Base-by-base conservation (phyloP, 1,284 basidiomycete species). In the Rugiboletus extremiorientalis region DNA sequence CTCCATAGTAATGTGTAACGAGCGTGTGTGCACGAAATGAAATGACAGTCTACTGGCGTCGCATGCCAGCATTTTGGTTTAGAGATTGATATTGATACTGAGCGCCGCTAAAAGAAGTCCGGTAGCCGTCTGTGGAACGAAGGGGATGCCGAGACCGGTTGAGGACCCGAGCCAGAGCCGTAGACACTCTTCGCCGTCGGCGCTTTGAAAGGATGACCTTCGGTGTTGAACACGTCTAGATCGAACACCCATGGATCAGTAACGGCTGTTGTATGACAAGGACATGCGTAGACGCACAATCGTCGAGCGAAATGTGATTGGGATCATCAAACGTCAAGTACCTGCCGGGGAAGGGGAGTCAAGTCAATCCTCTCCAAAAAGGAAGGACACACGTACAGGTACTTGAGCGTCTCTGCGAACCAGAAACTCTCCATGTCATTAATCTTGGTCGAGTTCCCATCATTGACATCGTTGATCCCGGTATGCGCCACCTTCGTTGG, bases 361-460 rank as follows among this genome's bases (percentile, higher is more conserved):
- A 33, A 36, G 11, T 28, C 18, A 6, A 25, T 49, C 10, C 20
- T 10, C n/a, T n/a, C n/a, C n/a, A 18, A 28, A n/a, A 12, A 23
- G 34, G 20, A 31, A 10, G 7, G 30, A 36, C 16, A 27, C 12
- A 77, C 81, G 57, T 53, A 89, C 85, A 90, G 66, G 66, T 91
- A 90, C 69, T 90, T 90, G 69, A 90, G 72, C 44, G 87, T 85
- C 72, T 91, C 88, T 1, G 83, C 86, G 61, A 86, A 90, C 86
- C 88, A 90, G 76, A 91, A 91, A 63, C 86, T 88, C 72, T 85
- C 80, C 65, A 80, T 87, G 58, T 84, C 79, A 61, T 90, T 80
- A 46, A 84, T 78, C 62, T 75, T 74, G 27, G 64, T 67, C 22
- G 76, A 75, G 43, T 70, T 67, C 18, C 63, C 65, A 50, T 82